These are phyloP conservation scores for Phanerodontia chrysosporium DNA, from an alignment of 768 basidiomycete genomes.

Conservation along the genomic window DNA sequence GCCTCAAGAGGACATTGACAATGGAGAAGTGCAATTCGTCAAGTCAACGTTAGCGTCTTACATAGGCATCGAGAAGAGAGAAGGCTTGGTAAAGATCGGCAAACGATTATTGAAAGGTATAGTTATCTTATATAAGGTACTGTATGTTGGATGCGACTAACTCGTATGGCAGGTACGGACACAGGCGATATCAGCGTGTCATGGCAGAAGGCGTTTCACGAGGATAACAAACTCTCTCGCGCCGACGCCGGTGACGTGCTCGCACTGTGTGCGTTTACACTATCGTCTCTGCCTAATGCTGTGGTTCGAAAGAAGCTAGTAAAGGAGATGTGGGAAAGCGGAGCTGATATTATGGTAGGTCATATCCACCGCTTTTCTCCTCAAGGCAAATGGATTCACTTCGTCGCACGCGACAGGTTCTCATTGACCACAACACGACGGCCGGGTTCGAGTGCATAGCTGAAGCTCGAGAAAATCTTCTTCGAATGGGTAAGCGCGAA, in stretches of 20 bases:
- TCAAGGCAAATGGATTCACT: neutral
- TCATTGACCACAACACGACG: slow-evolving; percentile 80
- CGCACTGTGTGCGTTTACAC: slow-evolving; percentile 81
- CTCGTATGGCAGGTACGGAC: slow-evolving; percentile 38
- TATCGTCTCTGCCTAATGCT: slow-evolving; percentile 66
- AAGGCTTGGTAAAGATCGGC: slow-evolving; percentile 63
- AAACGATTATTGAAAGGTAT: slow-evolving; percentile 58
- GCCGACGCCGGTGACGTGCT: slow-evolving; percentile 48
- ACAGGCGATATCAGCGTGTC: slow-evolving; percentile 39
- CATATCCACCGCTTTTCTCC: neutral
- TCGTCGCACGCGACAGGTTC: slow-evolving; percentile 41
- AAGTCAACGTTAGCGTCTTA: slow-evolving; percentile 59
- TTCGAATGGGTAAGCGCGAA: slow-evolving; percentile 60
- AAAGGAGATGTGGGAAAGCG: slow-evolving; percentile 89
- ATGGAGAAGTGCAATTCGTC: slow-evolving; percentile 32
- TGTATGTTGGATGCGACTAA: neutral
- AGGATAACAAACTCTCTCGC: slow-evolving; percentile 38
- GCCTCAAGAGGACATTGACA: slow-evolving; percentile 12
- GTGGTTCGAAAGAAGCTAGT: slow-evolving; percentile 62
- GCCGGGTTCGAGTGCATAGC: slow-evolving; percentile 74
- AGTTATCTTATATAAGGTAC: neutral
- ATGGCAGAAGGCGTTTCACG: slow-evolving; percentile 58
- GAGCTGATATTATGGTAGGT: slow-evolving; percentile 74
- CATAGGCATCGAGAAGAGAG: slow-evolving; percentile 72
- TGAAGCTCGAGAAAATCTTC: slow-evolving; percentile 72